A percentile compares a stretch with the other conserved stretches of the same genome.
These are phyloP conservation scores for Letharia columbiana DNA, from an alignment of 495 filamentous ascomycete species.

Conservation along the genomic window DNA sequence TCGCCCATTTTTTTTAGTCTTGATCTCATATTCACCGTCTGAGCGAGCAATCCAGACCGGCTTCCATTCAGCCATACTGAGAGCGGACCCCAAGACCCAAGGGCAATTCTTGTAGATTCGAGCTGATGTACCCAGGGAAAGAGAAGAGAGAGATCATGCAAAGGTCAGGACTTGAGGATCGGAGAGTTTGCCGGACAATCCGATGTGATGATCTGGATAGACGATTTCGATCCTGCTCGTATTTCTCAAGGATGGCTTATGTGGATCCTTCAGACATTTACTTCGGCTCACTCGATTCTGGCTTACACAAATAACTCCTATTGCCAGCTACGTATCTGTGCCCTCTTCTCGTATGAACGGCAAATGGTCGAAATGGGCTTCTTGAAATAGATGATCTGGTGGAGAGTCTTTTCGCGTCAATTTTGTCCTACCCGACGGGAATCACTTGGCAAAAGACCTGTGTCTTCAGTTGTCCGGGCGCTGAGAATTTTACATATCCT, in stretches of 20 bases:
- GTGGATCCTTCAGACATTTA: neutral
- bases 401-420: neutral
- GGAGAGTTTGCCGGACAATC: neutral
- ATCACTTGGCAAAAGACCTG: neutral
- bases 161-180: neutral
- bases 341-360: neutral
- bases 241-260: neutral
- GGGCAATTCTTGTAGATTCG: neutral
- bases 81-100: neutral
- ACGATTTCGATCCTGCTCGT: neutral
- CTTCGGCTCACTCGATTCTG: neutral
- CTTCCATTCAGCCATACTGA: conserved; percentile 15
- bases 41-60: conserved; percentile 22
- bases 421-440: neutral
- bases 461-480: neutral
- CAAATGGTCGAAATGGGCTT: neutral
- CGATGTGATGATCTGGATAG: neutral
- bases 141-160: neutral
- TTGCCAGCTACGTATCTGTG: neutral
- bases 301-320: neutral
- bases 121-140: neutral
- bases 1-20: conserved; percentile 20
- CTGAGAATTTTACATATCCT: neutral
- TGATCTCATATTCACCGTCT: conserved; percentile 23
- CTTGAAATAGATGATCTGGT: neutral